These are phyloP conservation scores for Sarcodon aspratus DNA, from an alignment of 768 basidiomycete species.

Conservation along the genomic window DNA sequence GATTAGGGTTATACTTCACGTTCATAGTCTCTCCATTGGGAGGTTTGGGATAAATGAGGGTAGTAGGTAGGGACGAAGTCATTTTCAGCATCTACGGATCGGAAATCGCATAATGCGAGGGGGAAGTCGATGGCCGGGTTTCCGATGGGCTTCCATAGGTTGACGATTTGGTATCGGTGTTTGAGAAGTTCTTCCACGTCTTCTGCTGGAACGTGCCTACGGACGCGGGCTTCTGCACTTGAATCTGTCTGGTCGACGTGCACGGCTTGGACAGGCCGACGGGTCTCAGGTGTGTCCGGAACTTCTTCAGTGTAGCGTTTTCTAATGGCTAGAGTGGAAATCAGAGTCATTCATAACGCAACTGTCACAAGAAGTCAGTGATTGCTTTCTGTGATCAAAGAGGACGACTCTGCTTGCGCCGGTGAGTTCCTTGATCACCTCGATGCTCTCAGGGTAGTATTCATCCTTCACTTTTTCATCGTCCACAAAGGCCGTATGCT, in stretches of 20 bases:
- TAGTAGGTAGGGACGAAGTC: too few relatives aligned
- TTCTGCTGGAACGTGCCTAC: constrained; percentile 27
- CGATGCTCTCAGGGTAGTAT: constrained; percentile 32
- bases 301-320: constrained; percentile 24
- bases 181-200: constrained; percentile 27
- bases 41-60: constrained; percentile 42
- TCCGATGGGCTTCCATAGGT: too few relatives aligned
- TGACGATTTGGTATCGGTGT: constrained; percentile 40
- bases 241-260: constrained; percentile 36
- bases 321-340: constrained; percentile 24
- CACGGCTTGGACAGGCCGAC: constrained; percentile 29
- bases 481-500: constrained; percentile 27
- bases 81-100: too few relatives aligned
- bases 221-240: constrained; percentile 29
- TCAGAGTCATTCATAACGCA: neutral
- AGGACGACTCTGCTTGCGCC: constrained; percentile 30
- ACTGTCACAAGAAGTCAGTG: too few relatives aligned
- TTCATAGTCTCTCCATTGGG: constrained; percentile 31
- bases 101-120: too few relatives aligned
- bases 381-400: constrained; percentile 50
- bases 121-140: too few relatives aligned
- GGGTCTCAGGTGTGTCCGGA: constrained; percentile 25
- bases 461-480: constrained; percentile 23
- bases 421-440: constrained; percentile 25
- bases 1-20: constrained; percentile 25